Evolutionary conservation across 345 rosid genomes (phyloP).

Genomic region (Reutealis trisperma): DNA sequence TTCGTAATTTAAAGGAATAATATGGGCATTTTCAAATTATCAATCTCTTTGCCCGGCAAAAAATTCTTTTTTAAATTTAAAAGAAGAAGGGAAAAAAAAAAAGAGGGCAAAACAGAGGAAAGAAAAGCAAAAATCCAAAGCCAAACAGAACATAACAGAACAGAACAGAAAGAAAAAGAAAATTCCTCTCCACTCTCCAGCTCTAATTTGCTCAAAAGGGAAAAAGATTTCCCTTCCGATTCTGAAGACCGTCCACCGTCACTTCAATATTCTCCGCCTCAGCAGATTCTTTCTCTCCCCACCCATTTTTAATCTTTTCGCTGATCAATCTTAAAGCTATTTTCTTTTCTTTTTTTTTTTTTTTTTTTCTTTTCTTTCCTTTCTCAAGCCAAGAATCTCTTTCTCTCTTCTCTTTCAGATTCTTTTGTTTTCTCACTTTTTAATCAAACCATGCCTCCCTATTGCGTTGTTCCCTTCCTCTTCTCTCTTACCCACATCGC

Average conservation of each 20-base stretch:
- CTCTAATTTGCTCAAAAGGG: background rate
- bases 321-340: slow-evolving; percentile 11
- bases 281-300: slow-evolving; percentile 41
- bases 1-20: background rate
- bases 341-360: slow-evolving; percentile 8
- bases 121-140: background rate
- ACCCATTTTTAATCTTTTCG: background rate
- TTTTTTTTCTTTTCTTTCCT: slow-evolving; percentile 47
- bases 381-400: slow-evolving; percentile 82
- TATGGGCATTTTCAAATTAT: background rate
- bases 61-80: background rate
- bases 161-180: background rate
- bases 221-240: background rate
- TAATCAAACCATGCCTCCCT: slow-evolving; percentile 31
- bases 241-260: slow-evolving; percentile 14
- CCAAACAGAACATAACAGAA: background rate
- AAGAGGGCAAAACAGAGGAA: background rate
- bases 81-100: background rate
- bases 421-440: slow-evolving; percentile 31
- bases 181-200: slow-evolving; percentile 17
- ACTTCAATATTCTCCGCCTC: slow-evolving; percentile 43
- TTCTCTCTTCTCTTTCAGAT: slow-evolving; percentile 47
- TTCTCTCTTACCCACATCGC: slow-evolving; percentile 16
- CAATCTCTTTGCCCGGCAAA: slow-evolving; percentile 8
- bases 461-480: slow-evolving; percentile 26